Conservation (phyloP, 169 alveolate genomes). For the Plasmodium sp. region DNA sequence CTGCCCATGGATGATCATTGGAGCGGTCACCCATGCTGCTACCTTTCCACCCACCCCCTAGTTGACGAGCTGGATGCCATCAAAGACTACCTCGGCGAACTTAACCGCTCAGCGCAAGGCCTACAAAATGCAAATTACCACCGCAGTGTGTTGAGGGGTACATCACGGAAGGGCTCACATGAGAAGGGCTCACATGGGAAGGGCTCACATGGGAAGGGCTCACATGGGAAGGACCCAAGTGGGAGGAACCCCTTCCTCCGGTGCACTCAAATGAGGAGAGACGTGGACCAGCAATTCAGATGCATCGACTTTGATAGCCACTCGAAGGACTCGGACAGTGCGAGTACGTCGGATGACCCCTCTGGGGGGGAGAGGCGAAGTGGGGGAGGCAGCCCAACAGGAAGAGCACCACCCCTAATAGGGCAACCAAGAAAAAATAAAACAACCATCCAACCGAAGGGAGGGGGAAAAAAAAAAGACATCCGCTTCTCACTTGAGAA, state of each 20-base stretch:
- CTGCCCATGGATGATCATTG: not conserved
- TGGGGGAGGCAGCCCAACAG: not conserved
- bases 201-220: not conserved
- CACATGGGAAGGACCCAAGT: not conserved
- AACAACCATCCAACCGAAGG: not conserved
- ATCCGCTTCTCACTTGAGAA: conserved; percentile 20
- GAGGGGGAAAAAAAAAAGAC: not conserved
- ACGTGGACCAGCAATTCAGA: not conserved
- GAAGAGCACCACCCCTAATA: not conserved
- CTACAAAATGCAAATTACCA: conserved; percentile 34
- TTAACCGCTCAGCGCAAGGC: conserved; percentile 9
- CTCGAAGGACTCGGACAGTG: not conserved
- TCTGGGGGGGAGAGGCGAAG: not conserved
- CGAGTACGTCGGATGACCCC: not conserved
- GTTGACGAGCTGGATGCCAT: conserved; percentile 18
- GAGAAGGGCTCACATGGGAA: not conserved
- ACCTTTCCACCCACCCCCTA: not conserved
- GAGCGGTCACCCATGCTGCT: not conserved
- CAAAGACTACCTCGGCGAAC: conserved; percentile 15
- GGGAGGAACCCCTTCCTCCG: not conserved
- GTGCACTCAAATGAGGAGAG: conserved; percentile 2
- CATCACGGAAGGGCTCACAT: not conserved
- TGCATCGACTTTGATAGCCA: conserved; percentile 2
- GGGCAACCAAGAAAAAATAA: not conserved
- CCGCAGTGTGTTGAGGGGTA: conserved; percentile 2